Base-by-base conservation (phyloP, 257 asterid species). In the Paulownia fortunei region DNA sequence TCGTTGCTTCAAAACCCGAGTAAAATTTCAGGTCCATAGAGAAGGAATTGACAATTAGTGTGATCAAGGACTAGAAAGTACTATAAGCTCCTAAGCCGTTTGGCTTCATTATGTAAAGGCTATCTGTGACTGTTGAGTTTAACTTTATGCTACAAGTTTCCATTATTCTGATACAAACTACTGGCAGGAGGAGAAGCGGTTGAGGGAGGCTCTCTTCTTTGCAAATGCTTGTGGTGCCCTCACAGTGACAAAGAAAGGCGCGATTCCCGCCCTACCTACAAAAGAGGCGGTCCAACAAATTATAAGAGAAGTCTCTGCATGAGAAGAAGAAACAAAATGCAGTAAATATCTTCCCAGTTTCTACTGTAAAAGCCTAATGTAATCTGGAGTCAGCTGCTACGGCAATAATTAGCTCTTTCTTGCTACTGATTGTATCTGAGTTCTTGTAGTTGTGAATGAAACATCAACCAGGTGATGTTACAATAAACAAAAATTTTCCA, bases 221-320 rank as follows among this genome's bases (percentile, higher is more conserved):
- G 97, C 98, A 1, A 91, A 93, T 80, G 97, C 92, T 37, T 90
- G 98, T 62, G 99, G 97, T n/a, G 99, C 97, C 73, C 84, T 96
- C 66, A 90, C 98, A 0, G 97, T 93, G 54, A 96, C 97, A 13
- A 81, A 88, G 81, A 86, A 82, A 3, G 99, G 99, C 3, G 97
- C 97, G 0, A 96, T 96, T 49, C 99, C 99, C 0, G 96, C 97
- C 15, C 81, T 96, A 32, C 99, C 98, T 13, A 89, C 97, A 7
- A 86, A 72, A 82, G 91, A 88, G 44, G 95, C 80, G 13, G 85
- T 95, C 71, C 70, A 79, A 52, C 73, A 83, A 80, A 76, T 89
- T n/a, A 62, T 91, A n/a, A 23, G 84, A 3, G 56, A 84, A 68
- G 80, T 26, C 76, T 12, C 87, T 65, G 82, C 79, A 9, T 87